Percentiles rank a stretch among this genome's conserved stretches.
phyloP scores from a whole-genome alignment of 352 stramenopile genomes.

The Phytophthora megakarya region DNA sequence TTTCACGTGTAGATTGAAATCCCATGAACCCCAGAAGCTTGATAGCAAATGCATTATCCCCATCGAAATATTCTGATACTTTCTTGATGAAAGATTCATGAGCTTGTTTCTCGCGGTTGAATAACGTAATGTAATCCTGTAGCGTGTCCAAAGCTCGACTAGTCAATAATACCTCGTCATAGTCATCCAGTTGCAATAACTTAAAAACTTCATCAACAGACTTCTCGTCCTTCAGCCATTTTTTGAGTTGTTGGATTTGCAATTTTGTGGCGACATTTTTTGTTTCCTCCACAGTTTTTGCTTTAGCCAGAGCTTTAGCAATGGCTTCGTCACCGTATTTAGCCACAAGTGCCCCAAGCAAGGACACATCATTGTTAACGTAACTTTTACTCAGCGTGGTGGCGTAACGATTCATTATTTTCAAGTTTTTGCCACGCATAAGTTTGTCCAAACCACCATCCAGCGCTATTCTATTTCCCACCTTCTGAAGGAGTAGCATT shows the following conservation, averaged over 20 bases:
- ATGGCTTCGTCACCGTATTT: background rate
- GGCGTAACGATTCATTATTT: background rate
- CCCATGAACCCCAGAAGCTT: background rate
- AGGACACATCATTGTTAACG: background rate
- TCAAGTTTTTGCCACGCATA: background rate
- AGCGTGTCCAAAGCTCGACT: background rate
- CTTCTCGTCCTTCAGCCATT: background rate
- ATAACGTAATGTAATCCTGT: background rate
- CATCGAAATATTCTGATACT: background rate
- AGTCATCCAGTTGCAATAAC: background rate
- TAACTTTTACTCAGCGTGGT: background rate
- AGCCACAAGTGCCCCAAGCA: background rate
- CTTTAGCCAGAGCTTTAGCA: background rate
- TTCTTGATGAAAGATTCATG: background rate
- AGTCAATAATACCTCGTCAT: background rate
- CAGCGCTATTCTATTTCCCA: too few relatives aligned
- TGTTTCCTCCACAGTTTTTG: background rate
- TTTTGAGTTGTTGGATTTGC: background rate
- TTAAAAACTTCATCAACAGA: background rate
- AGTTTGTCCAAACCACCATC: background rate
- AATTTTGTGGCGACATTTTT: slow-evolving; percentile 1
- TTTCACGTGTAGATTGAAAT: background rate
- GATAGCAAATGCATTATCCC: background rate
- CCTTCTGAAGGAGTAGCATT: background rate
- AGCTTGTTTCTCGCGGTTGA: background rate